These are phyloP conservation scores for Neopestalotiopsis clavispora DNA, from an alignment of 2,329 filamentous ascomycete species.

Conservation along the genomic window DNA sequence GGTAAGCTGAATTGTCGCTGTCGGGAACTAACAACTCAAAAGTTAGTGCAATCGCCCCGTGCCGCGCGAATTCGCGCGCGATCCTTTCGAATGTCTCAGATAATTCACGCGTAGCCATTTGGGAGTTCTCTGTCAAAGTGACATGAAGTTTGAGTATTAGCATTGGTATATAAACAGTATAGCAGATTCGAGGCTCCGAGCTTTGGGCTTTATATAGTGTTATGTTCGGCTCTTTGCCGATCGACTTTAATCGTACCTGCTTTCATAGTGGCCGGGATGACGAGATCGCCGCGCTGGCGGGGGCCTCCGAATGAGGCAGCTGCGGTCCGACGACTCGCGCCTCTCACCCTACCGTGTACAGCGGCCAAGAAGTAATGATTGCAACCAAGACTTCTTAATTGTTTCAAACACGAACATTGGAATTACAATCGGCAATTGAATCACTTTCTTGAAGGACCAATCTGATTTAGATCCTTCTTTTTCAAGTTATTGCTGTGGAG, in stretches of 20 bases:
- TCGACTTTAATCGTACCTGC: background rate
- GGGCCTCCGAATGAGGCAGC: conserved; percentile 12
- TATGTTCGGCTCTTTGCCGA: background rate
- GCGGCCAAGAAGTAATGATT: background rate
- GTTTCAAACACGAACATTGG: background rate
- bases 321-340: background rate
- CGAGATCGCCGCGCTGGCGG: conserved; percentile 2
- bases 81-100: background rate
- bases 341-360: background rate
- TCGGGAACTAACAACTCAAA: background rate
- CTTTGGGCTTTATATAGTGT: background rate
- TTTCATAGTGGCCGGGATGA: conserved; percentile 4
- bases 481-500: background rate
- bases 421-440: background rate
- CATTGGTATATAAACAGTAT: background rate
- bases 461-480: background rate
- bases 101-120: background rate
- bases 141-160: background rate
- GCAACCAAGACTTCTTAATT: background rate
- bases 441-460: too few relatives aligned
- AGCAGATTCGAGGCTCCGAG: background rate
- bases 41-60: background rate
- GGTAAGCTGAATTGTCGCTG: background rate
- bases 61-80: background rate
- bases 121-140: background rate